A percentile compares a stretch with the other conserved stretches of the same genome.
phyloP scores from a whole-genome alignment of 805 yeast species.

The Grigorovia humatica region DNA sequence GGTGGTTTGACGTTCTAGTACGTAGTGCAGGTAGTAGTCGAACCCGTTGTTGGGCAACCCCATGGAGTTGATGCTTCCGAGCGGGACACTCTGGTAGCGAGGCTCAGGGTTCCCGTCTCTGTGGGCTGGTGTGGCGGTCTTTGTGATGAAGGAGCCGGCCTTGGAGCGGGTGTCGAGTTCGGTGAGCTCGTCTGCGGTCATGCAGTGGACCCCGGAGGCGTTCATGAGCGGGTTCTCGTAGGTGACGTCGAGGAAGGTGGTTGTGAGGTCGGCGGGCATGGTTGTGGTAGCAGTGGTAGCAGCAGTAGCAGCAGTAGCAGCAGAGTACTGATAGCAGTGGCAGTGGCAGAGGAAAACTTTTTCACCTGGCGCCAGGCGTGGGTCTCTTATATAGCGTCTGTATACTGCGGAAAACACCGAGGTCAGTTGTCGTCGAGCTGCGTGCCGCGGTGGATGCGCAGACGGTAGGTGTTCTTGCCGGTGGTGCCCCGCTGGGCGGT shows the following conservation, averaged over 20 bases:
- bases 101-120: conserved; percentile 27
- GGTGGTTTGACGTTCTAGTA: conserved; percentile 11
- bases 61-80: conserved; percentile 28
- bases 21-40: conserved; percentile 23
- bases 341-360: too few relatives aligned
- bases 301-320: neutral
- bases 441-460: conserved; percentile 70
- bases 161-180: conserved; percentile 15
- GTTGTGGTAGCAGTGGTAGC: too few relatives aligned
- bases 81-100: conserved; percentile 23
- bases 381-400: too few relatives aligned
- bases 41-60: conserved; percentile 26
- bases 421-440: conserved; percentile 74
- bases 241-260: conserved; percentile 11
- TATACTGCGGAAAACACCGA: neutral
- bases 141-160: conserved; percentile 25
- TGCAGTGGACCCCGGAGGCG: conserved; percentile 27
- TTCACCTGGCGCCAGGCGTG: too few relatives aligned
- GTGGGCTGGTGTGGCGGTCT: conserved; percentile 19
- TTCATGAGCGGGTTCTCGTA: conserved; percentile 26
- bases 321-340: neutral
- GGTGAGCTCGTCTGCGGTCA: conserved; percentile 20
- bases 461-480: conserved; percentile 24
- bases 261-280: conserved; percentile 8
- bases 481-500: conserved; percentile 3